Conservation (phyloP, 2,329 filamentous ascomycete genomes). For the Colletotrichum sp. region DNA sequence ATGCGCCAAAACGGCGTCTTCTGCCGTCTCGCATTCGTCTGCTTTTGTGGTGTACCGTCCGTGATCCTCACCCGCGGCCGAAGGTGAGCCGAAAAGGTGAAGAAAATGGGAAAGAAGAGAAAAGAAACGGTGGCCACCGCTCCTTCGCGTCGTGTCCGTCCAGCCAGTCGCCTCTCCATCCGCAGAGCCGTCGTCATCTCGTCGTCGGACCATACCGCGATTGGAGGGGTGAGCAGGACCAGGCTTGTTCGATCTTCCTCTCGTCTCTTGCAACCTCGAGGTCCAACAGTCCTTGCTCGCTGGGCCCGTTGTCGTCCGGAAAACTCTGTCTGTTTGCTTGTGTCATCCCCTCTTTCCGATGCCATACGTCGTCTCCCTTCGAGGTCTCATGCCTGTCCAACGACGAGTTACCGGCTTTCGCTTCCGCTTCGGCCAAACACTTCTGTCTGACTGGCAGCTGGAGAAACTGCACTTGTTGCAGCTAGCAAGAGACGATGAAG, state of each 20-base stretch:
- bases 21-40: background rate
- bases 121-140: background rate
- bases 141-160: background rate
- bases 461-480: background rate
- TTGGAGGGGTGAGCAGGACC: background rate
- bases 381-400: background rate
- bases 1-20: background rate
- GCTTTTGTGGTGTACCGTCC: background rate
- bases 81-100: background rate
- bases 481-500: background rate
- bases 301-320: slow-evolving; percentile 5
- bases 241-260: background rate
- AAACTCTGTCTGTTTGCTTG: background rate
- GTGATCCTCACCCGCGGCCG: background rate
- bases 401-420: background rate
- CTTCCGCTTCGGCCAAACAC: background rate
- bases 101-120: background rate
- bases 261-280: background rate
- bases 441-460: background rate
- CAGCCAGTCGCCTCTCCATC: background rate
- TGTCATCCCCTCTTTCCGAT: background rate
- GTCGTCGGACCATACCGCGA: background rate
- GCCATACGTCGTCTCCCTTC: background rate
- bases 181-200: background rate
- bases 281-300: background rate